Base-by-base conservation (phyloP, 148 eudicot genomes). In the Spergularia marina region DNA sequence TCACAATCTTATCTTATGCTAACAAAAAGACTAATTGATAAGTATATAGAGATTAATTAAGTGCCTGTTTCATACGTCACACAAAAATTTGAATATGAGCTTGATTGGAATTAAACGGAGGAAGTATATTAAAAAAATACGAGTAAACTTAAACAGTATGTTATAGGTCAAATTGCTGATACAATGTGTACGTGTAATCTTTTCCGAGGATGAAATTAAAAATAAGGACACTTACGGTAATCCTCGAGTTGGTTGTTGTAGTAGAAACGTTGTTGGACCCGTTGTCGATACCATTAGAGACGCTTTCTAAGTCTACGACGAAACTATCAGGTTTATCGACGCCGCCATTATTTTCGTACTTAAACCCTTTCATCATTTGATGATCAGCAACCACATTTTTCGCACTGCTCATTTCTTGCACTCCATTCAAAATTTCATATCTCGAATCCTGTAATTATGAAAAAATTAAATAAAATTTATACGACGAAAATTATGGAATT, bases 221-320 rank as follows among this genome's bases (percentile, higher is more conserved):
- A 18, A 1, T 10, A 4, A 60, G 25, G 21, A 59, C 59, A 83
- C 91, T 85, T 81, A 93, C 98, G 7, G 81, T 85, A 71, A 82
- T 71, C 82, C 90, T 84, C 71, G 98, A 86, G 79, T 84, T 89
- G 21, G 84, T 36, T 13, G 68, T 82, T 52, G 53, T 20, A 12
- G 64, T 15, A 41, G 74, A 74, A 23, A 21, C 34, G 20, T 39
- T 52, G 2, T 72, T 49, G 14, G 72, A 39, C 6, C 89, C 90
- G 64, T 85, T 89, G 23, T 83, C 85, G 15, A 82, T 61, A 15
- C 89, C 79, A 79, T 81, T 83, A 55, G 89, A 82, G 18, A 88
- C 81, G 36, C 83, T 79, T 36, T 87, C 91, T 77, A 92, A 82
- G 82, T 92, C 96, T 14, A 92, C 86, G 15, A 83, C 65, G 75